Evolutionary conservation across 163 green algal species (phyloP).

Genomic region (Volvox carteri): DNA sequence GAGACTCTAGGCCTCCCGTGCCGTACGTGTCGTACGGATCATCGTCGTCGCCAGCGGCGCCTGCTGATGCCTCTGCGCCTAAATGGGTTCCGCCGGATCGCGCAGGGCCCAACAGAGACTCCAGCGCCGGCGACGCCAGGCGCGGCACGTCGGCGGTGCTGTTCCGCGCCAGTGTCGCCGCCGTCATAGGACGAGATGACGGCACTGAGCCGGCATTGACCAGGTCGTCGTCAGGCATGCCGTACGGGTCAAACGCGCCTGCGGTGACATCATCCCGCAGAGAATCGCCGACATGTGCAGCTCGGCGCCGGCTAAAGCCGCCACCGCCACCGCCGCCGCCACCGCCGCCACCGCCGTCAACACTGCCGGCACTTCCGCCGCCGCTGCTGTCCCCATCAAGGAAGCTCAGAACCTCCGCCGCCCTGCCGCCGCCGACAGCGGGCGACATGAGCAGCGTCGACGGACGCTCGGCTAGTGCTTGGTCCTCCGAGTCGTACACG

Average conservation of each 20-base stretch:
- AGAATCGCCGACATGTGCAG: not conserved
- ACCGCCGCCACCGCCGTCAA: not conserved
- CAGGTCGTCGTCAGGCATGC: slow-evolving; percentile 21
- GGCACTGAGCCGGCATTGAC: slow-evolving; percentile 22
- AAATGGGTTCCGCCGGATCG: not conserved
- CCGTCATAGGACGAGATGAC: slow-evolving; percentile 28
- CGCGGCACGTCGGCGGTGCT: slow-evolving; percentile 40
- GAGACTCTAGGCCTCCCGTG: not conserved
- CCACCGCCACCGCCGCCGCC: not conserved
- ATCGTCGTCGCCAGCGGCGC: not conserved
- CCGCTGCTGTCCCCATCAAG: slow-evolving; percentile 25
- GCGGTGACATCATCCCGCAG: not conserved
- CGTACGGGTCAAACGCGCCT: slow-evolving; percentile 30
- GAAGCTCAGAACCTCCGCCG: slow-evolving; percentile 49
- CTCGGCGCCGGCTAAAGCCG: not conserved
- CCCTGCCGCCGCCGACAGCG: not conserved
- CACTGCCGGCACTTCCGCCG: not conserved
- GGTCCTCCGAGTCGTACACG: not conserved
- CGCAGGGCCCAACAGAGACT: not conserved
- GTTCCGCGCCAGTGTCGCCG: not conserved
- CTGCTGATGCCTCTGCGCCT: not conserved
- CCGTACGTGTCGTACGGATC: slow-evolving; percentile 37
- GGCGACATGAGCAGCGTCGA: slow-evolving; percentile 13
- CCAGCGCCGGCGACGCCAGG: slow-evolving; percentile 21
- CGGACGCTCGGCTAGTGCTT: not conserved